phyloP scores from a whole-genome alignment of 2,329 filamentous ascomycete genomes.

The Tolypocladium tropicale region DNA sequence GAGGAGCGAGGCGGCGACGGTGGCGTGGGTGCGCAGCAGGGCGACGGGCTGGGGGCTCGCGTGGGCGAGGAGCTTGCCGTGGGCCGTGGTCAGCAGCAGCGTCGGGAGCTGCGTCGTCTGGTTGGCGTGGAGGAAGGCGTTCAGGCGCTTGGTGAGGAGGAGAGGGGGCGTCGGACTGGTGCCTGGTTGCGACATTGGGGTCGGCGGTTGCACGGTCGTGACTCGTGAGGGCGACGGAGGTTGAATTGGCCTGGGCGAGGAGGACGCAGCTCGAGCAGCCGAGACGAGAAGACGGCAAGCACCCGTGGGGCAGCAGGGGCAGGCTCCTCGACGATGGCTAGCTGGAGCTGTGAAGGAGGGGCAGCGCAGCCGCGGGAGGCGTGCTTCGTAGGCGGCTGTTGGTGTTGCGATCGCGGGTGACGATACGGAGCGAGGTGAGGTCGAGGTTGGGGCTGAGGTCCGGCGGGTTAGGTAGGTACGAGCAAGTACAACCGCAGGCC shows the following conservation, averaged over 20 bases:
- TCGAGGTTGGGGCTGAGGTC: not conserved
- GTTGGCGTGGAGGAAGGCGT: constrained; percentile 49
- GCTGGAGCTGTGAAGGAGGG: not conserved
- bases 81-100: constrained; percentile 47
- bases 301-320: not conserved
- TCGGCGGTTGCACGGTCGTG: not conserved
- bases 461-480: too few relatives aligned
- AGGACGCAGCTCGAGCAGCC: not conserved
- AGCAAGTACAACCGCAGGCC: too few relatives aligned
- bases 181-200: constrained; percentile 1
- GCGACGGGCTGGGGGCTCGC: constrained; percentile 45
- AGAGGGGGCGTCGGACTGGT: constrained; percentile 39
- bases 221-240: not conserved
- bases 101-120: constrained; percentile 48
- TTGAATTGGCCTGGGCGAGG: not conserved
- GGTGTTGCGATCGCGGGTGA: not conserved
- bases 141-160: constrained; percentile 56
- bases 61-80: constrained; percentile 54
- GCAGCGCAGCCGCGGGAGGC: not conserved
- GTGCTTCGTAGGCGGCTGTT: not conserved
- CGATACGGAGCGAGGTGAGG: not conserved
- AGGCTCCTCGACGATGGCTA: not conserved
- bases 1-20: constrained; percentile 53
- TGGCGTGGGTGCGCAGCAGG: constrained; percentile 51
- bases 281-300: not conserved